A percentile compares a stretch with the other conserved stretches of the same genome.
phyloP scores from a whole-genome alignment of 305 asterid genomes.

The Coffea humblotiana region DNA sequence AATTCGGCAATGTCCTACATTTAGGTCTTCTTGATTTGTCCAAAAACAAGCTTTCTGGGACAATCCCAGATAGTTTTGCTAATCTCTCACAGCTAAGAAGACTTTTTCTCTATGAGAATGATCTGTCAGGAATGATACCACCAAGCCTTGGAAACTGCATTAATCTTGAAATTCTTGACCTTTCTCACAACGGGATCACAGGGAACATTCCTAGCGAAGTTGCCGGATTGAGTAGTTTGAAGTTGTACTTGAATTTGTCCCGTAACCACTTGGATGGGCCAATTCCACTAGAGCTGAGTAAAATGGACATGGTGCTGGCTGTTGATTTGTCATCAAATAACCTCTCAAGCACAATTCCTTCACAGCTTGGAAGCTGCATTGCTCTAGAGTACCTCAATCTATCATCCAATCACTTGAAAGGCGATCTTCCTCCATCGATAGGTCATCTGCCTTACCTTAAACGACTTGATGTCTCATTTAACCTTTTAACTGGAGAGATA shows the following conservation, averaged over 20 bases:
- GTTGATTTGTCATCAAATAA: conserved; percentile 69
- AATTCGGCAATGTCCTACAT: conserved; percentile 59
- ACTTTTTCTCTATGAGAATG: conserved; percentile 52
- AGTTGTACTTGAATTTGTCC: conserved; percentile 69
- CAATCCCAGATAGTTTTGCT: conserved; percentile 65
- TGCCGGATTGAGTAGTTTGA: conserved; percentile 68
- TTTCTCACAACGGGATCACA: conserved; percentile 55
- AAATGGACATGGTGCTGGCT: conserved; percentile 82
- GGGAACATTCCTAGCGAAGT: conserved; percentile 68
- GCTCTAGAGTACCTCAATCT: conserved; percentile 67
- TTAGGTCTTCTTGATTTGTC: conserved; percentile 81
- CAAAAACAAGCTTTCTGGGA: conserved; percentile 61
- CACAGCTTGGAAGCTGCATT: conserved; percentile 80
- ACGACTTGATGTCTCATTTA: conserved; percentile 64
- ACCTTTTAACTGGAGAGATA: conserved; percentile 51
- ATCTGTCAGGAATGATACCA: conserved; percentile 61
- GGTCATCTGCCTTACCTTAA: conserved; percentile 62
- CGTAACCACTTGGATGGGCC: conserved; percentile 57
- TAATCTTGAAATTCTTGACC: conserved; percentile 77
- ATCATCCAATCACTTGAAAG: conserved; percentile 49
- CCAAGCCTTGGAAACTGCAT: conserved; percentile 62
- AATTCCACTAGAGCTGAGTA: conserved; percentile 69
- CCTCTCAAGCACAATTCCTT: conserved; percentile 58
- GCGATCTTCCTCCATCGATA: conserved; percentile 50
- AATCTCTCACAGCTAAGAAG: conserved; percentile 62